Evolutionary conservation across 805 yeast species (phyloP).

Genomic region (Ogataea parapolymorpha): DNA sequence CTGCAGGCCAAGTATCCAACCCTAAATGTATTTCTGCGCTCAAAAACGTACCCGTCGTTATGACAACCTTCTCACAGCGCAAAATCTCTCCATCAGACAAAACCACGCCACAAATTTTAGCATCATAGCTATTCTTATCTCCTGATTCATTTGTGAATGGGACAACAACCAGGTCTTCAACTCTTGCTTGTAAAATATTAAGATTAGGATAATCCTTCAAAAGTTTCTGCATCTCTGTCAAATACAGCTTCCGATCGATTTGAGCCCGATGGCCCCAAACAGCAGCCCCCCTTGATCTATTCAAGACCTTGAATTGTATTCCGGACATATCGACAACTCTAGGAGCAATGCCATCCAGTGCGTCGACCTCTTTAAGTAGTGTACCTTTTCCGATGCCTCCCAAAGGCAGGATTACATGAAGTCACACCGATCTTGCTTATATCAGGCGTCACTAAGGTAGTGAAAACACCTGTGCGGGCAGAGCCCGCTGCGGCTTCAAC

Average conservation of each 20-base stretch:
- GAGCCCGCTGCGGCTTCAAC: constrained; percentile 95
- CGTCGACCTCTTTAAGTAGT: constrained; percentile 87
- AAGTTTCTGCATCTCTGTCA: constrained; percentile 71
- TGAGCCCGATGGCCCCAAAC: constrained; percentile 99
- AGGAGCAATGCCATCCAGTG: constrained; percentile 89
- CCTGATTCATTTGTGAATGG: constrained; percentile 21
- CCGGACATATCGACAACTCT: constrained; percentile 90
- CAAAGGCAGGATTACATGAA: constrained; percentile 93
- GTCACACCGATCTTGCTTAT: constrained; percentile 82
- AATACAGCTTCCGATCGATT: constrained; percentile 80
- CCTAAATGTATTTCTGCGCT: constrained; percentile 97
- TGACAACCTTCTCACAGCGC: constrained; percentile 64
- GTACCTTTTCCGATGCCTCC: constrained; percentile 99
- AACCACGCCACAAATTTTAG: constrained; percentile 65
- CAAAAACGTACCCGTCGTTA: constrained; percentile 94
- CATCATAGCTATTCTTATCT: constrained; percentile 40
- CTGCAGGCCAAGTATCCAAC: constrained; percentile 73
- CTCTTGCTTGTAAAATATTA: constrained; percentile 66
- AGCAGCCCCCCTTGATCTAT: constrained; percentile 88
- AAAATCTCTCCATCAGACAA: constrained; percentile 64
- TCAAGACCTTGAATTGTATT: constrained; percentile 82
- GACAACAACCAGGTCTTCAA: constrained; percentile 77
- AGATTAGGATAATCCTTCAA: constrained; percentile 56
- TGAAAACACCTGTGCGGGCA: constrained; percentile 74
- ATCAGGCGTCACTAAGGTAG: constrained; percentile 76